A percentile compares a stretch with the other conserved stretches of the same genome.
Conservation (phyloP, 768 basidiomycete species). For the Mycena galopus region DNA sequence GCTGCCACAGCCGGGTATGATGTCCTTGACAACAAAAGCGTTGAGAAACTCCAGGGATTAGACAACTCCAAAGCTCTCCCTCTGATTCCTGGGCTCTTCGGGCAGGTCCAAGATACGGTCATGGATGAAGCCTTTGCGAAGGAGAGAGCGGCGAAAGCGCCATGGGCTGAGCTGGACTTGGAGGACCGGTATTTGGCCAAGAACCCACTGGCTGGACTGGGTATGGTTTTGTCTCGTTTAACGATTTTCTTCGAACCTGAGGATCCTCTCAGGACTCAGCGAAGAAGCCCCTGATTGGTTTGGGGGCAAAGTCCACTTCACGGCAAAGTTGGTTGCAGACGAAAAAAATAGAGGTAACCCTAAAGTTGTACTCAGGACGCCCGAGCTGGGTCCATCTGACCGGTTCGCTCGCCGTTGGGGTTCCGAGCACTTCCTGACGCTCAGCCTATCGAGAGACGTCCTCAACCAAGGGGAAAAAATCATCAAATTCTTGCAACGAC, state of each 20-base stretch:
- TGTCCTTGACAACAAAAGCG: slow-evolving; percentile 42
- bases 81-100: slow-evolving; percentile 36
- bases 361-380: slow-evolving; percentile 60
- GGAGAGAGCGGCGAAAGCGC: slow-evolving; percentile 55
- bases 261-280: slow-evolving; percentile 49
- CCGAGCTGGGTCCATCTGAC: slow-evolving; percentile 66
- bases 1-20: slow-evolving; percentile 49
- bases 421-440: slow-evolving; percentile 67
- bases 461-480: slow-evolving; percentile 49
- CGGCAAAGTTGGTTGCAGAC: slow-evolving; percentile 48
- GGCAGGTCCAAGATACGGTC: slow-evolving; percentile 6
- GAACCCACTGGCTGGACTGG: slow-evolving; percentile 53
- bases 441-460: slow-evolving; percentile 55
- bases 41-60: slow-evolving; percentile 47
- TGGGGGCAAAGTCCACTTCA: slow-evolving; percentile 72
- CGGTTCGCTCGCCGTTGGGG: slow-evolving; percentile 74
- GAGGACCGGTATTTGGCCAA: slow-evolving; percentile 59
- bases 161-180: slow-evolving; percentile 73
- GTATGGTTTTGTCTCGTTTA: background rate
- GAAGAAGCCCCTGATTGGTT: slow-evolving; percentile 60
- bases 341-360: slow-evolving; percentile 23
- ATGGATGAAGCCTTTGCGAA: slow-evolving; percentile 50
- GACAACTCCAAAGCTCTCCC: slow-evolving; percentile 51
- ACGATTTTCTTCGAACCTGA: background rate
- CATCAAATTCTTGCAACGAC: slow-evolving; percentile 58